Conservation (phyloP, 768 basidiomycete genomes). For the Strobilomyces dryophilus region DNA sequence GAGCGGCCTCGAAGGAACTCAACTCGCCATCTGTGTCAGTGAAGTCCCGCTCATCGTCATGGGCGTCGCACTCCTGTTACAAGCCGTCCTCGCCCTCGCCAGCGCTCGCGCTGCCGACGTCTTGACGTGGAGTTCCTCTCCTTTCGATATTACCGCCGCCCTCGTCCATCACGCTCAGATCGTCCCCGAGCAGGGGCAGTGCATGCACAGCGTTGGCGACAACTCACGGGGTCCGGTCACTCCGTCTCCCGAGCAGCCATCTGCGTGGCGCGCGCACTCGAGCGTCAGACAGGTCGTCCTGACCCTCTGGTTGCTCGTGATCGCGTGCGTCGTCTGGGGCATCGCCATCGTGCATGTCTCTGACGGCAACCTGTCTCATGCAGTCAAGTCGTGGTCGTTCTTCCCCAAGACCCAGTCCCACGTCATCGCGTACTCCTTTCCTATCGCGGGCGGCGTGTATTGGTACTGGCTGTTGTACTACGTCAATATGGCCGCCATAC, state of each 20-base stretch:
- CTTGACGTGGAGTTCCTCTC: constrained; percentile 32
- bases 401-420: constrained; percentile 19
- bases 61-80: constrained; percentile 21
- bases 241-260: constrained; percentile 19
- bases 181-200: constrained; percentile 13
- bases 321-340: constrained; percentile 23
- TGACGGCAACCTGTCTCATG: constrained; percentile 1
- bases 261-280: constrained; percentile 27
- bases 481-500: constrained; percentile 22
- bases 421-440: constrained; percentile 21
- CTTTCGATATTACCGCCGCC: constrained; percentile 29
- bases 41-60: constrained; percentile 27
- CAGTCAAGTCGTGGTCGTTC: constrained; percentile 23
- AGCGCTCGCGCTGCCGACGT: constrained; percentile 22
- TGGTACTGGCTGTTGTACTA: constrained; percentile 27
- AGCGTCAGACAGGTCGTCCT: constrained; percentile 21
- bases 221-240: constrained; percentile 6
- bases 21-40: constrained; percentile 16
- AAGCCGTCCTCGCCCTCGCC: constrained; percentile 22
- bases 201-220: constrained; percentile 25
- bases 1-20: neutral
- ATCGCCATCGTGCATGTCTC: constrained; percentile 5
- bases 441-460: constrained; percentile 13
- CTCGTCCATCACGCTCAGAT: constrained; percentile 26
- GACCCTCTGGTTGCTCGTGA: constrained; percentile 23